Conservation (phyloP, 164 flowering plant genomes). For the Berberis thunbergii region DNA sequence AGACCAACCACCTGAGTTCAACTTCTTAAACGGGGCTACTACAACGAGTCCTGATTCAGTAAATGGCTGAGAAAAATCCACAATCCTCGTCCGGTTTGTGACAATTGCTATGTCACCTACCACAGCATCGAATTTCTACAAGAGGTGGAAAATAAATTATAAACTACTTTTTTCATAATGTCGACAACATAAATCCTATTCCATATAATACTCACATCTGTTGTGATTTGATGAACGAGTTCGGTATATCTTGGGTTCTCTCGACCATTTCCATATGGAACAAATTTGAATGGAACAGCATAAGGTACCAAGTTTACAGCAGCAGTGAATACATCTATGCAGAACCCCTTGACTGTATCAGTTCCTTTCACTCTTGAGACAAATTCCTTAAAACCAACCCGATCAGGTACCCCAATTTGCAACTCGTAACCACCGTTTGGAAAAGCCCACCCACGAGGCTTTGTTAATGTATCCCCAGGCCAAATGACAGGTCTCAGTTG, state of each 20-base stretch:
- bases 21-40: constrained; percentile 51
- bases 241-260: constrained; percentile 65
- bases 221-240: constrained; percentile 44
- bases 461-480: constrained; percentile 51
- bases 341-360: constrained; percentile 48
- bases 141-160: constrained; percentile 6
- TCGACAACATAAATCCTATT: too few relatives aligned
- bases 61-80: constrained; percentile 80
- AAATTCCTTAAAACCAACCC: constrained; percentile 48
- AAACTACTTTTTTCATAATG: background rate
- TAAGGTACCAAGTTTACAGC: constrained; percentile 76
- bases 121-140: constrained; percentile 61
- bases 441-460: constrained; percentile 83
- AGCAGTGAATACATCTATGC: constrained; percentile 83
- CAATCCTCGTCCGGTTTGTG: constrained; percentile 55
- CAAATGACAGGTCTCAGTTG: constrained; percentile 42
- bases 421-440: constrained; percentile 52
- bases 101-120: constrained; percentile 74
- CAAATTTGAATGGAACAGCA: constrained; percentile 57
- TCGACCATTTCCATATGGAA: constrained; percentile 61
- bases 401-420: constrained; percentile 57
- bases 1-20: constrained; percentile 53
- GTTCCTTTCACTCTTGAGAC: constrained; percentile 45
- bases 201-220: constrained; percentile 51
- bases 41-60: constrained; percentile 76